phyloP scores from a whole-genome alignment of 306 rosid genomes.

The Alnus rubra region DNA sequence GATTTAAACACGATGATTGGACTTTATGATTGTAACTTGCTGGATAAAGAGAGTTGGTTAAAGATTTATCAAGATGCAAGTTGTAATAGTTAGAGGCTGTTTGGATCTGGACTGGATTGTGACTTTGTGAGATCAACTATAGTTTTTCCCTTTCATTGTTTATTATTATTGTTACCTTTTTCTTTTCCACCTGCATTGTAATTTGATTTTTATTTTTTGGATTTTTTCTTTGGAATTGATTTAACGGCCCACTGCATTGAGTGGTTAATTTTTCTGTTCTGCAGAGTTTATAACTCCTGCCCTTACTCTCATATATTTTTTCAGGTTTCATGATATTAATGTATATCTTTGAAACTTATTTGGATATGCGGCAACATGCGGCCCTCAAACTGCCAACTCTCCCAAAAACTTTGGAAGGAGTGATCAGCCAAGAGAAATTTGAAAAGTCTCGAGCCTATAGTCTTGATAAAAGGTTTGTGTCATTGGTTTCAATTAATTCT shows the following conservation, averaged over 20 bases:
- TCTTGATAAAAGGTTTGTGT: slow-evolving; percentile 85
- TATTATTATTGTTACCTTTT: not conserved
- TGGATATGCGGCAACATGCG: slow-evolving; percentile 86
- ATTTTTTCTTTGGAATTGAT: not conserved
- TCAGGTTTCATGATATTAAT: slow-evolving; percentile 89
- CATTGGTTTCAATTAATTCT: slow-evolving; percentile 13
- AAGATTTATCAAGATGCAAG: not conserved
- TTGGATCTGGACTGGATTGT: not conserved
- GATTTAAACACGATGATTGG: not conserved
- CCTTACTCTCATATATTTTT: slow-evolving; percentile 4
- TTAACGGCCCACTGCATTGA: not conserved
- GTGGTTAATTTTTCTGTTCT: not conserved
- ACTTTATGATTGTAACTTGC: not conserved
- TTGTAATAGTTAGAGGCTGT: not conserved
- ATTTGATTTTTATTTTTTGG: not conserved
- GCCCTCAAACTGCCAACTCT: slow-evolving; percentile 84
- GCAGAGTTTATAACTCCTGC: slow-evolving; percentile 10
- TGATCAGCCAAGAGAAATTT: slow-evolving; percentile 92
- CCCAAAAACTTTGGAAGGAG: slow-evolving; percentile 88
- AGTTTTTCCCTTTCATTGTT: not conserved
- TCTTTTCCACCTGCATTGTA: not conserved
- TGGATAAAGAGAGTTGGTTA: no score
- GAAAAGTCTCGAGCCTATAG: slow-evolving; percentile 88
- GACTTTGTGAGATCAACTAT: not conserved
- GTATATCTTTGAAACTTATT: slow-evolving; percentile 84